These are phyloP conservation scores for Sugiyamaella japonica DNA, from an alignment of 1,139 yeast species.

Conservation along the genomic window DNA sequence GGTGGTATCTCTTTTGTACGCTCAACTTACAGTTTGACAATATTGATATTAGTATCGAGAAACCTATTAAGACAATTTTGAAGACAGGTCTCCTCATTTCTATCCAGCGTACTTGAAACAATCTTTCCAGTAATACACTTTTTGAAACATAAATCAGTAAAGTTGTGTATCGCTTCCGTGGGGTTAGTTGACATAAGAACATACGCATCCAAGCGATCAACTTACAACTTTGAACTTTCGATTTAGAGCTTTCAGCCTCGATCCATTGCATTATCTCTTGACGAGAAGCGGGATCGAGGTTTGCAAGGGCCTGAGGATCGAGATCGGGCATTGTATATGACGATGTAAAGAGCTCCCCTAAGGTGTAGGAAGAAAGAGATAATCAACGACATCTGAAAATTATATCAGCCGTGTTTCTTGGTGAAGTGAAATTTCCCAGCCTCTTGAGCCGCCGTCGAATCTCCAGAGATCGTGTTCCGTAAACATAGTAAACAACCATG, in stretches of 20 bases:
- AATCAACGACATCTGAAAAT: neutral
- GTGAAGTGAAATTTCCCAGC: neutral
- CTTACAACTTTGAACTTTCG: slow-evolving; percentile 73
- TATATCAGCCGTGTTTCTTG: neutral
- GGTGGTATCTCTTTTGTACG: neutral
- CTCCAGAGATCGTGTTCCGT: too few species aligned
- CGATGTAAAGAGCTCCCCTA: neutral
- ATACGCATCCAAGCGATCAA: neutral
- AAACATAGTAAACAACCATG: neutral
- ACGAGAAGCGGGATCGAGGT: slow-evolving; percentile 68
- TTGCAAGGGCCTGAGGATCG: slow-evolving; percentile 59
- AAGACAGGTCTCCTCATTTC: slow-evolving; percentile 69
- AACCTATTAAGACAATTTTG: slow-evolving; percentile 81
- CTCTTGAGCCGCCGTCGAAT: neutral
- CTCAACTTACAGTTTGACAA: slow-evolving; percentile 57
- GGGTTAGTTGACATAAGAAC: slow-evolving; percentile 8
- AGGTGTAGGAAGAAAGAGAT: too few species aligned
- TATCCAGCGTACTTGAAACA: slow-evolving; percentile 52
- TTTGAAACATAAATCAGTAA: slow-evolving; percentile 88
- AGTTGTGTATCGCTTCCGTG: slow-evolving; percentile 67
- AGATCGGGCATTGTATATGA: slow-evolving; percentile 52
- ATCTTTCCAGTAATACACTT: slow-evolving; percentile 66
- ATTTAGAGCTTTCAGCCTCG: slow-evolving; percentile 81
- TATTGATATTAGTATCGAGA: slow-evolving; percentile 82
- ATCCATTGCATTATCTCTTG: slow-evolving; percentile 74